Percentiles rank a stretch among this genome's conserved stretches.
phyloP scores from a whole-genome alignment of 768 basidiomycete genomes.

The Rhodotorula graminis region DNA sequence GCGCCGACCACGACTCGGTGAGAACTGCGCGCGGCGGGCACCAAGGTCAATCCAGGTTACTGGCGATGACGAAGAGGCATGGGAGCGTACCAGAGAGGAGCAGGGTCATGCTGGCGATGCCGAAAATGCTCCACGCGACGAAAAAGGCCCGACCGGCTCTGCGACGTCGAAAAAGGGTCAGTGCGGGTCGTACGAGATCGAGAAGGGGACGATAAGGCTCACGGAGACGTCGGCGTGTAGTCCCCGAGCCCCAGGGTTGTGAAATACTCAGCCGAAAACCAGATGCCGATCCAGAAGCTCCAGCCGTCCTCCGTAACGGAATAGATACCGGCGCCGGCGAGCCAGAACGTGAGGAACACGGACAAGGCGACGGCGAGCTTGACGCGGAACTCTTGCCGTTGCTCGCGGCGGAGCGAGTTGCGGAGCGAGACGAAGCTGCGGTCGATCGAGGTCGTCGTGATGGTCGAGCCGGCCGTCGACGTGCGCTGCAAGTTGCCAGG shows the following conservation, averaged over 20 bases:
- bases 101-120: conserved; percentile 70
- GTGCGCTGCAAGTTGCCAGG: background rate
- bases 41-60: background rate
- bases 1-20: conserved; percentile 61
- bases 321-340: conserved; percentile 47
- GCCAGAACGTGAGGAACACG: conserved; percentile 73
- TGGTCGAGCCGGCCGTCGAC: background rate
- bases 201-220: background rate
- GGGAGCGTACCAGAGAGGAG: conserved; percentile 58
- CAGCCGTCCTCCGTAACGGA: conserved; percentile 36
- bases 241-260: conserved; percentile 21
- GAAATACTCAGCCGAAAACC: conserved; percentile 36
- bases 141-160: conserved; percentile 67
- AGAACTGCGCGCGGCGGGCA: conserved; percentile 51
- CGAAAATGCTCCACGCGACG: conserved; percentile 70
- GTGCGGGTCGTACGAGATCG: background rate
- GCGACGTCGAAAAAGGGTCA: background rate
- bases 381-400: conserved; percentile 55
- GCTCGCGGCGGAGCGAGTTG: conserved; percentile 44
- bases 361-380: conserved; percentile 58
- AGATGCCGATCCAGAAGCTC: conserved; percentile 34
- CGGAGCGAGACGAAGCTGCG: conserved; percentile 42
- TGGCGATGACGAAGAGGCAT: too few species aligned
- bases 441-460: conserved; percentile 17
- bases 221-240: conserved; percentile 2